phyloP scores from a whole-genome alignment of 2,329 filamentous ascomycete genomes.

The Fusarium chaquense region DNA sequence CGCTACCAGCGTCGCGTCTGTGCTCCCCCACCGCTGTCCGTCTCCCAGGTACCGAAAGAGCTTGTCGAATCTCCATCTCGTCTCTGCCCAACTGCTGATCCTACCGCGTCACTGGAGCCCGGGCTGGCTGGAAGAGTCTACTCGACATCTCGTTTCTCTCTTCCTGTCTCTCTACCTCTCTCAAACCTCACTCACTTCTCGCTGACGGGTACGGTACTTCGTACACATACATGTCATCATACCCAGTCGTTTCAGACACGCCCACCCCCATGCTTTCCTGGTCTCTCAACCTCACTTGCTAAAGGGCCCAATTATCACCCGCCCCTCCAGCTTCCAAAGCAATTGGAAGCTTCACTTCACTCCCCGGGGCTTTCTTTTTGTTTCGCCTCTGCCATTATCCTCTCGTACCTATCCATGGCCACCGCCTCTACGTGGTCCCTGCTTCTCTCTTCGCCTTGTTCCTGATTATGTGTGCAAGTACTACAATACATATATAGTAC shows the following conservation, averaged over 20 bases:
- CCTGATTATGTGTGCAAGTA: conserved; percentile 54
- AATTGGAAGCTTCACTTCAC: conserved; percentile 48
- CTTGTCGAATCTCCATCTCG: conserved; percentile 46
- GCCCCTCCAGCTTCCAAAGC: conserved; percentile 46
- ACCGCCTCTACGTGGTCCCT: conserved; percentile 55
- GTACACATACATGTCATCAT: conserved; percentile 48
- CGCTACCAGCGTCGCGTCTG: conserved; percentile 39
- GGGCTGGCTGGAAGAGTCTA: conserved; percentile 37
- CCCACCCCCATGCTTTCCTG: conserved; percentile 49
- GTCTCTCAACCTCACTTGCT: conserved; percentile 48
- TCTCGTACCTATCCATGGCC: conserved; percentile 49
- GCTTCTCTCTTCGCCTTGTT: conserved; percentile 53
- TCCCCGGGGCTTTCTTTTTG: conserved; percentile 44
- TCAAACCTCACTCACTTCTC: conserved; percentile 41
- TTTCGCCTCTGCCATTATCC: conserved; percentile 47
- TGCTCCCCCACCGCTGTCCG: conserved; percentile 46
- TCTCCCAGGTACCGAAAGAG: conserved; percentile 44
- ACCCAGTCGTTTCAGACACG: conserved; percentile 49
- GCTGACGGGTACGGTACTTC: conserved; percentile 45
- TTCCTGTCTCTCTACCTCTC: conserved; percentile 34
- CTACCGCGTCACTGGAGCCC: conserved; percentile 45
- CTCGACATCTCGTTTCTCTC: conserved; percentile 37
- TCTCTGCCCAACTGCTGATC: conserved; percentile 51
- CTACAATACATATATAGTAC: conserved; percentile 53
- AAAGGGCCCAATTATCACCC: conserved; percentile 50